Evolutionary conservation across 2,329 filamentous ascomycete species (phyloP).

Genomic region (Aspergillus glaucus): DNA sequence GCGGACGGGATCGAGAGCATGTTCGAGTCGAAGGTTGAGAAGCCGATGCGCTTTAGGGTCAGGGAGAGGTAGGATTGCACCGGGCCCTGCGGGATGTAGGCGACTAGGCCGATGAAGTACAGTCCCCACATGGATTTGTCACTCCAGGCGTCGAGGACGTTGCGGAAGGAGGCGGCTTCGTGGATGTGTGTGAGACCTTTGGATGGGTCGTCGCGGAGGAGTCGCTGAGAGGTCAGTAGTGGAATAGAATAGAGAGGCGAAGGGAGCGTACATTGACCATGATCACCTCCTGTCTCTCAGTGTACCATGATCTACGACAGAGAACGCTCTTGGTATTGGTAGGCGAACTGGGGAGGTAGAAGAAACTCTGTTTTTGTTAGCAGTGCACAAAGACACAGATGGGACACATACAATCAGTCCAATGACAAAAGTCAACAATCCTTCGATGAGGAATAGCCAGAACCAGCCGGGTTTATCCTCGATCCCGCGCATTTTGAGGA

Average conservation of each 20-base stretch:
- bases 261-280: constrained; percentile 20
- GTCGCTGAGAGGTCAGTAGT: constrained; percentile 25
- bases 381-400: constrained; percentile 21
- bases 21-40: constrained; percentile 25
- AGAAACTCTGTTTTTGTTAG: constrained; percentile 18
- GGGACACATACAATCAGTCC: constrained; percentile 28
- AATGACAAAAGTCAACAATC: constrained; percentile 38
- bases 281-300: constrained; percentile 23
- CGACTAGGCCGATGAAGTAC: constrained; percentile 43
- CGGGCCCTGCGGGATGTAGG: constrained; percentile 44
- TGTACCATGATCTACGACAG: constrained; percentile 19
- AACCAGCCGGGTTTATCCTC: constrained; percentile 39
- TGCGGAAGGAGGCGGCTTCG: constrained; percentile 38
- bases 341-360: constrained; percentile 24
- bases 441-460: constrained; percentile 40
- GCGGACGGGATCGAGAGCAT: constrained; percentile 25
- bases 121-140: constrained; percentile 48
- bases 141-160: constrained; percentile 41
- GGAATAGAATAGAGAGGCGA: neutral
- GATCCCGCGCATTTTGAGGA: constrained; percentile 38
- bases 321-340: constrained; percentile 21
- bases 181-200: constrained; percentile 46
- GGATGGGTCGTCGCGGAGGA: constrained; percentile 50
- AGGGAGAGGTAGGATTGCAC: constrained; percentile 50
- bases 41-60: constrained; percentile 37